phyloP scores from a whole-genome alignment of 257 asterid genomes.

The Cruciata laevipes region DNA sequence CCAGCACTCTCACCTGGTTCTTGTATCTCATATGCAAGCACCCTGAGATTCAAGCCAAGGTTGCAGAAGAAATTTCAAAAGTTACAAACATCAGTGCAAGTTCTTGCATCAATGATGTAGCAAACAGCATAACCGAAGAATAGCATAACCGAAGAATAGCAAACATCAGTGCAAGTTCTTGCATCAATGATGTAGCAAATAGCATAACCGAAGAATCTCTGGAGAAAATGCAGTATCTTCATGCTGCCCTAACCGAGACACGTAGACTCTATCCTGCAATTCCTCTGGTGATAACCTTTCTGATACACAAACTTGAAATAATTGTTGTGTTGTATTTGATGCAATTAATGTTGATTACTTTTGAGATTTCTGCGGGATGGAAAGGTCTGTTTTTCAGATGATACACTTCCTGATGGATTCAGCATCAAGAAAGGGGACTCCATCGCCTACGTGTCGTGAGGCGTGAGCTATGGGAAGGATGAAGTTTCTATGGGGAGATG shows the following conservation, averaged over 20 bases:
- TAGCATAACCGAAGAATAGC: too few relatives aligned
- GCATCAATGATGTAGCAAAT: too few relatives aligned
- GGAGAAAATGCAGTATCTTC: constrained; percentile 58
- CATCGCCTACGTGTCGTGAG: constrained; percentile 36
- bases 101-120: constrained; percentile 31
- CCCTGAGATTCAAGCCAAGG: constrained; percentile 45
- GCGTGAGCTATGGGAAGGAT: constrained; percentile 73
- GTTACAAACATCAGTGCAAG: constrained; percentile 23
- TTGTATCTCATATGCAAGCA: constrained; percentile 63
- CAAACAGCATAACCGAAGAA: constrained; percentile 25
- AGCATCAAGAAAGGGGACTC: constrained; percentile 48
- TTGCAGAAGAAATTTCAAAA: constrained; percentile 33
- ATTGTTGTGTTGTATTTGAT: neutral
- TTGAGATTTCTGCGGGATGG: constrained; percentile 35
- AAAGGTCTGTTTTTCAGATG: constrained; percentile 53
- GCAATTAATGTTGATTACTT: neutral
- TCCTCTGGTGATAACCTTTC: constrained; percentile 34
- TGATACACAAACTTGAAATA: neutral
- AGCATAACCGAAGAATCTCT: constrained; percentile 43
- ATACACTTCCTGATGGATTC: constrained; percentile 55
- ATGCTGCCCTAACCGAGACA: constrained; percentile 57
- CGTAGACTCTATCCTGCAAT: constrained; percentile 59
- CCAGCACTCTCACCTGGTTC: constrained; percentile 66
- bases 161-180: too few relatives aligned
- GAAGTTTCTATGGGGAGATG: constrained; percentile 62